Conservation (phyloP, 1,284 basidiomycete genomes). For the Trametes versicolor region DNA sequence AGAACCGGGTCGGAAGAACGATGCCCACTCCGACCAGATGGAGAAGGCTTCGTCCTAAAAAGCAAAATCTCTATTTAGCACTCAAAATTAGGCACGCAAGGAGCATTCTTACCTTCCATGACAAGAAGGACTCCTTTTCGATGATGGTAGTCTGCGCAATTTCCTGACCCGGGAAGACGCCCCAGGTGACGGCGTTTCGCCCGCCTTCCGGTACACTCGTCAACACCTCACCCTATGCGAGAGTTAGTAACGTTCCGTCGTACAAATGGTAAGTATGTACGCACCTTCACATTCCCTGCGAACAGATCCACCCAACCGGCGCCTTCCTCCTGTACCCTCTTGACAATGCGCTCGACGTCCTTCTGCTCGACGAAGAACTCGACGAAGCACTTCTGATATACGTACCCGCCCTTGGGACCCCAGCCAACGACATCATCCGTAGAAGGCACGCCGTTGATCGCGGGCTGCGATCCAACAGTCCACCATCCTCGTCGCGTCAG, state of each 20-base stretch:
- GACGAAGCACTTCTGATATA: constrained; percentile 98
- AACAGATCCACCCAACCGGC: constrained; percentile 85
- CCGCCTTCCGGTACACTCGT: constrained; percentile 86
- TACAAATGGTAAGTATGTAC: constrained; percentile 32
- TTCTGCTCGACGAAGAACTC: constrained; percentile 88
- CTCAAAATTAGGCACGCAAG: neutral
- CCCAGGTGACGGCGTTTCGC: constrained; percentile 98
- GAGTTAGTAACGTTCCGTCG: constrained; percentile 46
- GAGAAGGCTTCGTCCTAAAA: constrained; percentile 93
- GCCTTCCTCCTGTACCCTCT: constrained; percentile 62
- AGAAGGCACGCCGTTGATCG: constrained; percentile 84
- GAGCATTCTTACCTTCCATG: constrained; percentile 81
- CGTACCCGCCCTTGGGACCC: constrained; percentile 92
- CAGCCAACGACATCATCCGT: constrained; percentile 88
- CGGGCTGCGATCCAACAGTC: constrained; percentile 98
- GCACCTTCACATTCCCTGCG: constrained; percentile 82
- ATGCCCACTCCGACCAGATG: constrained; percentile 96
- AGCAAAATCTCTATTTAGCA: constrained; percentile 1
- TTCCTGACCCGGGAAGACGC: constrained; percentile 97
- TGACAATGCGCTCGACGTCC: constrained; percentile 74
- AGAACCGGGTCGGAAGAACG: constrained; percentile 84
- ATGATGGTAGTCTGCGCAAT: constrained; percentile 98
- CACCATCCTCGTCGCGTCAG: constrained; percentile 87
- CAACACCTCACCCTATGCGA: constrained; percentile 75
- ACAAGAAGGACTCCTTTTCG: constrained; percentile 89